These are phyloP conservation scores for Clitopilus passeckerianus DNA, from an alignment of 768 basidiomycete genomes.

Conservation along the genomic window DNA sequence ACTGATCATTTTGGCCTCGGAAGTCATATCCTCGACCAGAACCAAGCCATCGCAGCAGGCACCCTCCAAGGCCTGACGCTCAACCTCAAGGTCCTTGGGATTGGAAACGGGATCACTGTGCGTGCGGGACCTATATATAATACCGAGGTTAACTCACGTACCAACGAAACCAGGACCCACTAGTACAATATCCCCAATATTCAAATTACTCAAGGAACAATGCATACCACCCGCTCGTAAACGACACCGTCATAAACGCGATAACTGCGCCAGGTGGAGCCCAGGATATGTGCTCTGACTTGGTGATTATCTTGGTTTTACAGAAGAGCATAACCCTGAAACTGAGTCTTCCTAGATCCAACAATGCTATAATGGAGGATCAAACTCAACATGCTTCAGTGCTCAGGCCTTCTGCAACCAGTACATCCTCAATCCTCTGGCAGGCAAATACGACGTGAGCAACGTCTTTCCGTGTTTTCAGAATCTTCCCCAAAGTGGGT, in stretches of 20 bases:
- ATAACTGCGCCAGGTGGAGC: conserved; percentile 39
- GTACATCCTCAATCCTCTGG: conserved; percentile 46
- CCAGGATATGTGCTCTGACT: conserved; percentile 42
- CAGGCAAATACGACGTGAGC: conserved; percentile 48
- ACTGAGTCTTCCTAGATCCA: conserved; percentile 34
- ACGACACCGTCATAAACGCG: conserved; percentile 27
- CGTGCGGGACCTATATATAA: too few relatives aligned
- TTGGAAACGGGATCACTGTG: conserved; percentile 61
- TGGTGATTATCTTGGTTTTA: conserved; percentile 22
- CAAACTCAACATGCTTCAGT: conserved; percentile 43
- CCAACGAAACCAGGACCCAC: conserved; percentile 24
- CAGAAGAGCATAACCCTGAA: neutral
- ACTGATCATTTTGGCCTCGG: neutral
- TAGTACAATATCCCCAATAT: conserved; percentile 55
- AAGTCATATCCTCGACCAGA: conserved; percentile 54
- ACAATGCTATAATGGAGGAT: conserved; percentile 43
- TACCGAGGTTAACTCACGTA: neutral
- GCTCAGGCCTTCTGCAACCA: conserved; percentile 59
- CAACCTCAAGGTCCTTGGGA: conserved; percentile 54
- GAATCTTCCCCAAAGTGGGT: neutral
- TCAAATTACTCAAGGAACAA: conserved; percentile 50
- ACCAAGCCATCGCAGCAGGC: conserved; percentile 46
- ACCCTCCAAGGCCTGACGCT: conserved; percentile 38
- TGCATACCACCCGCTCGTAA: conserved; percentile 52
- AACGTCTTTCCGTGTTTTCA: neutral